Evolutionary conservation across 148 eudicot species (phyloP).

Genomic region (Camellia lanceoleosa): DNA sequence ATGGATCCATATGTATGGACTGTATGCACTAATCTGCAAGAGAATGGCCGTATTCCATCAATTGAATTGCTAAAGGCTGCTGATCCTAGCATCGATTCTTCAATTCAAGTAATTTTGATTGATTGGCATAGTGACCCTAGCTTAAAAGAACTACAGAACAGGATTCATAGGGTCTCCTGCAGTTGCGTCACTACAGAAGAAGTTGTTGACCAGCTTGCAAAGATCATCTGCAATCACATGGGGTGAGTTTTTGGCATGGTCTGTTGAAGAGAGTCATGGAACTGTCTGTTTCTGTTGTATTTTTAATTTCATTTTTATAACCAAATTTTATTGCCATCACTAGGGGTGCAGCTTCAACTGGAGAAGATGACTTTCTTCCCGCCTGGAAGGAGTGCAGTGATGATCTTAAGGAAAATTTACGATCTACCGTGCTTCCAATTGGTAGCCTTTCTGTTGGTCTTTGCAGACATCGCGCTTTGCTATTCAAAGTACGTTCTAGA

Average conservation of each 20-base stretch:
- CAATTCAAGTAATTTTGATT: conserved; percentile 71
- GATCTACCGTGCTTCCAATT: conserved; percentile 84
- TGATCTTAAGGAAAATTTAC: conserved; percentile 64
- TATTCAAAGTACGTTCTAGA: conserved; percentile 71
- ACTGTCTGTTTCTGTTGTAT: neutral
- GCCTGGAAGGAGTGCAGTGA: conserved; percentile 74
- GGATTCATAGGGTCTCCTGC: conserved; percentile 50
- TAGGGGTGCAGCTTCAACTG: conserved; percentile 67
- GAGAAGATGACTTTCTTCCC: conserved; percentile 65
- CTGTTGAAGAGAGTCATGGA: neutral
- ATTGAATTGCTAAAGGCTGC: conserved; percentile 71
- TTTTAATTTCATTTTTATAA: conserved; percentile 1
- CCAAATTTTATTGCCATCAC: conserved; percentile 31
- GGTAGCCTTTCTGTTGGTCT: conserved; percentile 84
- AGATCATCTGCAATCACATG: conserved; percentile 71
- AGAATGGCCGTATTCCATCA: conserved; percentile 82
- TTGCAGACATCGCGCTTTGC: conserved; percentile 88
- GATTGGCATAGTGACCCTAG: conserved; percentile 74
- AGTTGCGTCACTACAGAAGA: conserved; percentile 62
- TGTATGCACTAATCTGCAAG: conserved; percentile 75
- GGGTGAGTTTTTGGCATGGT: conserved; percentile 57
- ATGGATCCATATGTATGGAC: conserved; percentile 96
- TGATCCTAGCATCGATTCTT: conserved; percentile 57
- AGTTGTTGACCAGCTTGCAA: conserved; percentile 84
- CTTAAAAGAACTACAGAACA: conserved; percentile 72